Conservation (phyloP, 352 stramenopile genomes). For the Globisporangium cederbergense region DNA sequence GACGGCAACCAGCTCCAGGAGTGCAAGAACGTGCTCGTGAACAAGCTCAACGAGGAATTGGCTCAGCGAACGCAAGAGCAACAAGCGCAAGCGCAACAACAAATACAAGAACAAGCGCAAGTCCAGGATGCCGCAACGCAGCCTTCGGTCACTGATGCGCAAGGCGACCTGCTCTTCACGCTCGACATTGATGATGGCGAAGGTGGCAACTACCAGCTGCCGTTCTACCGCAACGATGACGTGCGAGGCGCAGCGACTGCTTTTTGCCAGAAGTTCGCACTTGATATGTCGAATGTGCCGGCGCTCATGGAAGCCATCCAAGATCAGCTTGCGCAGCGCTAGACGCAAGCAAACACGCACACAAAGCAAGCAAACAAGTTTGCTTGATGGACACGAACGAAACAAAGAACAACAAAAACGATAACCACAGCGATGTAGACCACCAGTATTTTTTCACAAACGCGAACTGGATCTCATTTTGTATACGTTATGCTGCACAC, state of each 20-base stretch:
- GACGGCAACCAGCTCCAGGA: constrained; percentile 53
- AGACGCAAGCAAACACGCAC: constrained; percentile 5
- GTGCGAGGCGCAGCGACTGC: constrained; percentile 33
- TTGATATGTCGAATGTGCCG: constrained; percentile 56
- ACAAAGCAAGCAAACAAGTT: not conserved
- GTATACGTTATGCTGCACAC: constrained; percentile 3
- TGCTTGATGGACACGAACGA: not conserved
- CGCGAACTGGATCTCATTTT: constrained; percentile 1
- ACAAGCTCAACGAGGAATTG: constrained; percentile 15
- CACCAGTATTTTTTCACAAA: not conserved
- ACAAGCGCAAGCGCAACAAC: constrained; percentile 8
- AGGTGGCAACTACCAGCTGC: constrained; percentile 35
- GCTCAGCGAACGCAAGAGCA: constrained; percentile 20
- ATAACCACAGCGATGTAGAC: not conserved
- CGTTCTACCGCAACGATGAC: constrained; percentile 54
- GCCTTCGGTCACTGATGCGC: constrained; percentile 10
- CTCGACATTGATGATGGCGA: constrained; percentile 69
- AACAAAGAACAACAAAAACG: not conserved
- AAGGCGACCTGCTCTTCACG: constrained; percentile 50
- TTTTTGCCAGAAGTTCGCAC: constrained; percentile 55
- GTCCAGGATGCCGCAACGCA: not conserved
- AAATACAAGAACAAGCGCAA: constrained; percentile 3
- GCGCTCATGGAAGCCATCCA: constrained; percentile 59
- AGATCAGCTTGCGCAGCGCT: constrained; percentile 34
- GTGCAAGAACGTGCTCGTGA: constrained; percentile 54